phyloP scores from a whole-genome alignment of 148 eudicot species.

The Persicaria tinctoria region DNA sequence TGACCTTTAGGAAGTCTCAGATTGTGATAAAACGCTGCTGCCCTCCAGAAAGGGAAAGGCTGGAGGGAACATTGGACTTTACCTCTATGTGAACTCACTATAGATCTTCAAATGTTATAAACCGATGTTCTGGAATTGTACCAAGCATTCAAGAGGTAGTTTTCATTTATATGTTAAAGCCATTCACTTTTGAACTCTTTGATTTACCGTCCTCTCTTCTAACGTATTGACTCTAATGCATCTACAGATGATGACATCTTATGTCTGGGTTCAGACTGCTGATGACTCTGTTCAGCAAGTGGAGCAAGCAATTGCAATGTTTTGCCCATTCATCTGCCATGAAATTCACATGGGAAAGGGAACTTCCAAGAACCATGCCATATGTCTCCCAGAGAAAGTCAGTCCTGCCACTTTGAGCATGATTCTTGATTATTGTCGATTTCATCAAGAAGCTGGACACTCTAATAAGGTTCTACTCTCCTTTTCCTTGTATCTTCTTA shows the following conservation, averaged over 20 bases:
- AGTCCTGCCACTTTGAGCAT: slow-evolving; percentile 63
- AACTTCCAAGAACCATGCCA: slow-evolving; percentile 69
- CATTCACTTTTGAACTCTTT: not conserved
- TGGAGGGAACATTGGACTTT: not conserved
- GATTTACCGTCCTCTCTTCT: not conserved
- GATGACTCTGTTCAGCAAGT: slow-evolving; percentile 90
- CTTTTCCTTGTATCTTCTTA: not conserved
- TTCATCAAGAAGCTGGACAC: slow-evolving; percentile 82
- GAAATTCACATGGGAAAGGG: slow-evolving; percentile 74
- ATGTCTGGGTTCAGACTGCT: slow-evolving; percentile 81
- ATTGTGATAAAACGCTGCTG: slow-evolving; percentile 1
- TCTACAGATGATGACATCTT: slow-evolving; percentile 78
- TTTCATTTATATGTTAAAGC: not conserved
- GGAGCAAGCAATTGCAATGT: slow-evolving; percentile 80
- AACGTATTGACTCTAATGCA: not conserved
- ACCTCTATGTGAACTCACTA: not conserved
- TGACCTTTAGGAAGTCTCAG: not conserved
- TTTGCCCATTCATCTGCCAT: slow-evolving; percentile 76
- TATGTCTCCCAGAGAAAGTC: slow-evolving; percentile 73
- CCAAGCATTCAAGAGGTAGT: not conserved
- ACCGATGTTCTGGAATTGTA: slow-evolving; percentile 10
- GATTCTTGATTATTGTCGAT: slow-evolving; percentile 86
- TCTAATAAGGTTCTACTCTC: slow-evolving; percentile 61
- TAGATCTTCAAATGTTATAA: slow-evolving; percentile 1
- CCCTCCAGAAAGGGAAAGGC: not conserved